Evolutionary conservation across 352 stramenopile genomes (phyloP).

Genomic region (Phytophthora melonis): DNA sequence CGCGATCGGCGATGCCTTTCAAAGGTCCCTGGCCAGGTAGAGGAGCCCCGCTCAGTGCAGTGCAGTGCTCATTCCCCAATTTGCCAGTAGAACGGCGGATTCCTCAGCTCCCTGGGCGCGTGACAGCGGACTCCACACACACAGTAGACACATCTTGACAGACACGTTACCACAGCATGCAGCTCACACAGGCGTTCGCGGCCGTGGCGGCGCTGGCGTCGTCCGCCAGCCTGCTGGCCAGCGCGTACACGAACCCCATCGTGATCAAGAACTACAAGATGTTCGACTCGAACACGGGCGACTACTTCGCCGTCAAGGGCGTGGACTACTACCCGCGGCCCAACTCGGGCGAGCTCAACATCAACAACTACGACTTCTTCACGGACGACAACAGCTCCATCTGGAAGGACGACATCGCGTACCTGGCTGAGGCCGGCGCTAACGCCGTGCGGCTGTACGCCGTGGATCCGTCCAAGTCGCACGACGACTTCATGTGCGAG

Average conservation of each 20-base stretch:
- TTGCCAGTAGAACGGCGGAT: constrained; percentile 30
- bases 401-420: constrained; percentile 75
- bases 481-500: constrained; percentile 92
- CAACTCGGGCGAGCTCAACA: constrained; percentile 68
- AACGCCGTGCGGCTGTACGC: constrained; percentile 89
- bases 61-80: constrained; percentile 37
- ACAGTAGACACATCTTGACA: constrained; percentile 1
- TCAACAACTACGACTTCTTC: constrained; percentile 88
- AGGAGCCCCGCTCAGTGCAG: constrained; percentile 21
- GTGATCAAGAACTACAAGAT: constrained; percentile 70
- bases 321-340: constrained; percentile 88
- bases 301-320: constrained; percentile 69
- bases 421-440: constrained; percentile 67
- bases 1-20: constrained; percentile 27
- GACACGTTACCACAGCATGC: constrained; percentile 17
- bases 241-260: constrained; percentile 57
- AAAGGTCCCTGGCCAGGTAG: constrained; percentile 2
- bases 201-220: constrained; percentile 25
- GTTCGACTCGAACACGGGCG: constrained; percentile 72
- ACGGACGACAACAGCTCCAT: constrained; percentile 75
- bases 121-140: neutral
- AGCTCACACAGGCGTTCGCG: constrained; percentile 26
- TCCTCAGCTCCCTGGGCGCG: constrained; percentile 1
- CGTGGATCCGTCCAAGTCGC: constrained; percentile 82
- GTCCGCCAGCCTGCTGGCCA: constrained; percentile 5